Evolutionary conservation across 805 yeast species (phyloP).

Genomic region (Kluyveromyces nonfermentans): DNA sequence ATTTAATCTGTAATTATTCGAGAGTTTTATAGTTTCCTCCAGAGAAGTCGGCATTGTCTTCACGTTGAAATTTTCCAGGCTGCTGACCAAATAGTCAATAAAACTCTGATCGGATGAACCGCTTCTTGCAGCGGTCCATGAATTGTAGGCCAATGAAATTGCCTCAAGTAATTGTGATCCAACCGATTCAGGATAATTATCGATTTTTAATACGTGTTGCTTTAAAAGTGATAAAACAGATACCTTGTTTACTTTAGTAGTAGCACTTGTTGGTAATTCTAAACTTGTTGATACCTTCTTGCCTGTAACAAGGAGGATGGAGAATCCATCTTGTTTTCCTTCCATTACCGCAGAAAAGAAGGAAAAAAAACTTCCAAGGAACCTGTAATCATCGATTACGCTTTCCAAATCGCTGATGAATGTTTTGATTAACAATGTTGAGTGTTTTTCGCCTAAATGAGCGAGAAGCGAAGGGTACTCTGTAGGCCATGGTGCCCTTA

Average conservation of each 20-base stretch:
- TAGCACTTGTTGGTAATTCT: constrained; percentile 11
- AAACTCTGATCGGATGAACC: constrained; percentile 38
- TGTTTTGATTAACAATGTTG: constrained; percentile 50
- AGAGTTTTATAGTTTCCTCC: constrained; percentile 29
- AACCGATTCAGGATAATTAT: constrained; percentile 50
- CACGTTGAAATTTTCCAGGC: constrained; percentile 28
- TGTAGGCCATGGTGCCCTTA: constrained; percentile 45
- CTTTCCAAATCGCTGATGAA: constrained; percentile 52
- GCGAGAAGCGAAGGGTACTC: constrained; percentile 75
- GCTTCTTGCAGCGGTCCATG: constrained; percentile 62
- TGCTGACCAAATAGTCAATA: constrained; percentile 29
- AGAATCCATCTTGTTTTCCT: constrained; percentile 70
- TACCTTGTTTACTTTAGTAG: constrained; percentile 8
- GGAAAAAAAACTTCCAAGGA: constrained; percentile 48
- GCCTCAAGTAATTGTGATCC: constrained; percentile 63
- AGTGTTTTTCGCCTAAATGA: constrained; percentile 58
- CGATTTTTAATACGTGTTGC: constrained; percentile 41
- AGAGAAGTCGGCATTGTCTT: constrained; percentile 6
- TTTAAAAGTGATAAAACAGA: constrained; percentile 52
- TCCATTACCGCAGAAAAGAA: constrained; percentile 61
- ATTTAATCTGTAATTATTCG: constrained; percentile 47
- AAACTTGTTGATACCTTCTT: constrained; percentile 31
- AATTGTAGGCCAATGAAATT: constrained; percentile 61
- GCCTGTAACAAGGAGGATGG: constrained; percentile 54
- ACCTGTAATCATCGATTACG: constrained; percentile 41